Conservation (phyloP, 805 yeast genomes). For the Myxozyma sirexii region DNA sequence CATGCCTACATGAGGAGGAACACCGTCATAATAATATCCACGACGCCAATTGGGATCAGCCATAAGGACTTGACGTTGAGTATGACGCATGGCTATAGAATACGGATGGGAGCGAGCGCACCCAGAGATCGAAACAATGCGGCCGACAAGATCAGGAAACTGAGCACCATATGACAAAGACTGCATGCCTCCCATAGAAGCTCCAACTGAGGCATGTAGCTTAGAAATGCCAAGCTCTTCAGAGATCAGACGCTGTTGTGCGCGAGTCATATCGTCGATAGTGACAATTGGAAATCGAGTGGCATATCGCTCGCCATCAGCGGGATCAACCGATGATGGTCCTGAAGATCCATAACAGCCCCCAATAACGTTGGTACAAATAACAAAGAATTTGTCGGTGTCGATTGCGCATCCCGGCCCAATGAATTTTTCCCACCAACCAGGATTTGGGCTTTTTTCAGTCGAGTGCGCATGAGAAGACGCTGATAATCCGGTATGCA, state of each 20-base stretch:
- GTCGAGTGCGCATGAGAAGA: constrained; percentile 92
- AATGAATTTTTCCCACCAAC: constrained; percentile 96
- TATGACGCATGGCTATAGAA: constrained; percentile 89
- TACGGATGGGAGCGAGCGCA: constrained; percentile 94
- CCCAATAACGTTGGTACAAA: constrained; percentile 90
- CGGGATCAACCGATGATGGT: constrained; percentile 79
- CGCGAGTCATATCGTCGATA: constrained; percentile 87
- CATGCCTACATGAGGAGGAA: constrained; percentile 95
- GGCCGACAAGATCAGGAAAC: constrained; percentile 73
- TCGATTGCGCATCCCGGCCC: constrained; percentile 81
- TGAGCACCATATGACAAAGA: constrained; percentile 84
- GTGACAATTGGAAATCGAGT: constrained; percentile 86
- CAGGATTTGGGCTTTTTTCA: constrained; percentile 63
- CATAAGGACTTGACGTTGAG: constrained; percentile 91
- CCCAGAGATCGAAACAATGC: constrained; percentile 80
- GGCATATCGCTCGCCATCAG: constrained; percentile 67
- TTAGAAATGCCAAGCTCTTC: constrained; percentile 64
- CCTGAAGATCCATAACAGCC: constrained; percentile 97
- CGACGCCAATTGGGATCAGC: constrained; percentile 94
- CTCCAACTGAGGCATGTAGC: constrained; percentile 80
- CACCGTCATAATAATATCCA: constrained; percentile 74
- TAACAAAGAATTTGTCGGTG: constrained; percentile 75
- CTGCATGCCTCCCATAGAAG: constrained; percentile 99
- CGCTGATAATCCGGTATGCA: constrained; percentile 92
- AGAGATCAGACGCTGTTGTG: constrained; percentile 70